Evolutionary conservation across 768 basidiomycete genomes (phyloP), one percentile per base, ranked within the genome.

Genomic region (Galerina sulciceps): DNA sequence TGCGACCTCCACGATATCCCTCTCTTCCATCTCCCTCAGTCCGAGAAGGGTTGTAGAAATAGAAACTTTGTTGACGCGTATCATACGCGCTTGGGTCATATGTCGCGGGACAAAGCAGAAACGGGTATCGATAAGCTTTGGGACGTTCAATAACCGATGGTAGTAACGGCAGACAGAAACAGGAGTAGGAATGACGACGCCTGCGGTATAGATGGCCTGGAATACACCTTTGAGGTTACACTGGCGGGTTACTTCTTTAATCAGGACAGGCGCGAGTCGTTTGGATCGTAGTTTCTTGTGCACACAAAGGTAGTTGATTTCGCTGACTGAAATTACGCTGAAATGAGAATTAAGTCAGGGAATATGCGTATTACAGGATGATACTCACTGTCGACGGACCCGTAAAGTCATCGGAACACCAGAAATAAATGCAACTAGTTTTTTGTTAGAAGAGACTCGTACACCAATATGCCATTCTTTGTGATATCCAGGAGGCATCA

Each of bases 271-370:
- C 0, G 97, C 89, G 20, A 99, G 79, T 40, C 97, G 90, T 72
- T 98, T 98, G 0, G 94, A 92, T 15, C 97, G 90, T 36, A 99
- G 78, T 74, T 97, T 98, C 79, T 99, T 99, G 83, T 97, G 96
- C 1, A 98, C 88, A 67, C 94, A 96, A 49, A 99, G 89, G 75
- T 93, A 99, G 73, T 99, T 99, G 78, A 99, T 96, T 74, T 99
- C 97, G 71, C 88, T 88, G 41, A 87, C 85, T 26, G 74, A 76
- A 68, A 99, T 81, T 5, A 79, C 74, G 36, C 57, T 66, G 64
- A 20, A 36, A 47, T 10, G n/a, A 58, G 15, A 37, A 42, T 18
- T 17, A 22, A 5, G 43, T 56, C 22, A 34, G 43, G 5, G 31
- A 53, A 50, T 10, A n/a, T 41, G 52, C 15, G 41, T 26, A 42